Evolutionary conservation across 352 stramenopile species (phyloP).

Genomic region (Pythium insidiosum): DNA sequence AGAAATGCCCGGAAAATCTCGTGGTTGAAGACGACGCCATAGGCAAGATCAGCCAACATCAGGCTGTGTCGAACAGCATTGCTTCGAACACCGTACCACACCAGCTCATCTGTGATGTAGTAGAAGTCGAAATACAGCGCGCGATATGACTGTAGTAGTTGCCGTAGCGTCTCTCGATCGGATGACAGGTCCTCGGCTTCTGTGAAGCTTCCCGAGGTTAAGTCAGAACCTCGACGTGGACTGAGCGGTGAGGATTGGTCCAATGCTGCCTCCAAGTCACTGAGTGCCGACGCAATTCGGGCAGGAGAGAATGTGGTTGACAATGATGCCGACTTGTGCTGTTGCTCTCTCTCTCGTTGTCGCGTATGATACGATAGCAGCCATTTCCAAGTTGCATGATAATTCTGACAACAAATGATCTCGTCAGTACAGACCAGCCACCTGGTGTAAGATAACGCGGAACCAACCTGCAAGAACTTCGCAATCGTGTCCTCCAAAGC

Average conservation of each 20-base stretch:
- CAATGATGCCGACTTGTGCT: constrained; percentile 13
- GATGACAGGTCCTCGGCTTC: background rate
- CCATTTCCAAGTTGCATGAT: constrained; percentile 72
- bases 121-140: constrained; percentile 88
- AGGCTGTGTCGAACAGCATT: constrained; percentile 78
- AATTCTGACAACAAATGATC: constrained; percentile 32
- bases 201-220: too few species aligned
- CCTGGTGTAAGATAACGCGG: background rate
- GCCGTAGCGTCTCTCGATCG: constrained; percentile 37
- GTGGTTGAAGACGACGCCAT: constrained; percentile 81
- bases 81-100: constrained; percentile 81
- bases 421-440: too few species aligned
- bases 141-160: constrained; percentile 70
- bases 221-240: too few species aligned
- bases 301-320: constrained; percentile 10
- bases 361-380: constrained; percentile 56
- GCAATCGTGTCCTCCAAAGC: constrained; percentile 82
- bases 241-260: constrained; percentile 66
- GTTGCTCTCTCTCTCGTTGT: constrained; percentile 14
- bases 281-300: constrained; percentile 44
- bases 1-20: constrained; percentile 77
- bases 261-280: constrained; percentile 49
- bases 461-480: constrained; percentile 76
- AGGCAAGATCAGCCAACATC: constrained; percentile 72
- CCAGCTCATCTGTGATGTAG: constrained; percentile 87